A percentile compares a stretch with the other conserved stretches of the same genome.
Evolutionary conservation across 2,329 filamentous ascomycete genomes (phyloP).

Genomic region (Pseudogymnoascus destructans): DNA sequence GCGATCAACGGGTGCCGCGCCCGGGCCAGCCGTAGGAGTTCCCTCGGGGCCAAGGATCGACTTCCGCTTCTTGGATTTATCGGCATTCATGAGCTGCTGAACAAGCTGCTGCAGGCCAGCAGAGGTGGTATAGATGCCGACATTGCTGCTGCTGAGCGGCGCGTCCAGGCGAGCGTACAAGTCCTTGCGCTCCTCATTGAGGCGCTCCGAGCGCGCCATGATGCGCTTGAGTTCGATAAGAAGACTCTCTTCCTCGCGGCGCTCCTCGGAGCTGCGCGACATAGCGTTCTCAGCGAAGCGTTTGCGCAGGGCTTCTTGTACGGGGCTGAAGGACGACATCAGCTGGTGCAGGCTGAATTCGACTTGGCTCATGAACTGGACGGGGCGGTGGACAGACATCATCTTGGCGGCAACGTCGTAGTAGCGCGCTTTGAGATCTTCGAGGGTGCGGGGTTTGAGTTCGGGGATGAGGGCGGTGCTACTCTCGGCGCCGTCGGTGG

Average conservation of each 20-base stretch:
- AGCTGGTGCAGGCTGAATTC: constrained; percentile 76
- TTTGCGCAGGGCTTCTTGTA: constrained; percentile 68
- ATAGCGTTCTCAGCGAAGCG: constrained; percentile 70
- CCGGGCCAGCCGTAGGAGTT: constrained; percentile 29
- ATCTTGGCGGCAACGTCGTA: constrained; percentile 76
- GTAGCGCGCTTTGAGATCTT: constrained; percentile 84
- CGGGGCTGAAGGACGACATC: constrained; percentile 75
- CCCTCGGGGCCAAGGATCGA: constrained; percentile 50
- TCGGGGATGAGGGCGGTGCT: constrained; percentile 42
- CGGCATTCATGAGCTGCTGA: constrained; percentile 66
- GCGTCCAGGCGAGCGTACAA: constrained; percentile 79
- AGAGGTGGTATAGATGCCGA: constrained; percentile 67
- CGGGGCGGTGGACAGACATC: constrained; percentile 66
- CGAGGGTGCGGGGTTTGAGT: constrained; percentile 50
- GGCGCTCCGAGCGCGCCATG: constrained; percentile 67
- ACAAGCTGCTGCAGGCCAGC: constrained; percentile 67
- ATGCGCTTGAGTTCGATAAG: constrained; percentile 88
- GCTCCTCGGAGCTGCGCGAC: constrained; percentile 70
- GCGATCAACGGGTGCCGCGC: constrained; percentile 23
- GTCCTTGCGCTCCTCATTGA: constrained; percentile 79
- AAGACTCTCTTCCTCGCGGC: constrained; percentile 80
- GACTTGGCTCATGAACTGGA: constrained; percentile 72
- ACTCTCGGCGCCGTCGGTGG: constrained; percentile 33
- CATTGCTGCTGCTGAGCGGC: constrained; percentile 55
- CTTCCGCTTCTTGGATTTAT: constrained; percentile 82